Percentiles rank a stretch among this genome's conserved stretches.
Evolutionary conservation across 192 early-diverging fungal genomes (phyloP).

Genomic region (Tieghemiomyces parasiticus): DNA sequence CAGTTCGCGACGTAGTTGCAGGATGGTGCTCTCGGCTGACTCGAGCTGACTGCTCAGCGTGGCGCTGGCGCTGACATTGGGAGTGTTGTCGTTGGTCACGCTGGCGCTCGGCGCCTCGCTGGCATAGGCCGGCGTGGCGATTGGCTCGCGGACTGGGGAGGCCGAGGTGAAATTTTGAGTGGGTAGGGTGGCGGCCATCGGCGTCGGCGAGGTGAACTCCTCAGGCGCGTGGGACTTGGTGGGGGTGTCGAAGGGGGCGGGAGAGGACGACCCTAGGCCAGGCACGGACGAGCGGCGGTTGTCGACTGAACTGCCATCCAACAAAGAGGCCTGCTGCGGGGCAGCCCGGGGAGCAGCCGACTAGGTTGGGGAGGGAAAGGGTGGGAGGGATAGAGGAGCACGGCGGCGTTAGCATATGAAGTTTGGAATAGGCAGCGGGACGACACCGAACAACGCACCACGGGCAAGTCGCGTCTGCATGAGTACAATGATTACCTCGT

Average conservation of each 20-base stretch:
- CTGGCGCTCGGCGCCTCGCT: background rate
- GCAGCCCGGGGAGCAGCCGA: background rate
- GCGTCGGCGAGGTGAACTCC: background rate
- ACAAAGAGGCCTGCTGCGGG: too few relatives aligned
- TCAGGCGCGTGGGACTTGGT: background rate
- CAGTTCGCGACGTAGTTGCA: constrained; percentile 21
- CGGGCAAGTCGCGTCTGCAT: constrained; percentile 12
- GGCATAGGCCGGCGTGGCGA: background rate
- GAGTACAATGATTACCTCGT: too few relatives aligned
- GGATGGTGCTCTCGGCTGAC: constrained; percentile 13
- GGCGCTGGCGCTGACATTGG: too few relatives aligned
- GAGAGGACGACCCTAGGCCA: background rate
- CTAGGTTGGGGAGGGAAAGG: background rate
- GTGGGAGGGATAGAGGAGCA: constrained; percentile 13
- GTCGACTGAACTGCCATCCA: too few relatives aligned
- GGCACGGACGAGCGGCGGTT: background rate
- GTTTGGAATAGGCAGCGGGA: too few relatives aligned
- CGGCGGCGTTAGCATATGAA: too few relatives aligned
- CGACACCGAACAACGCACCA: background rate
- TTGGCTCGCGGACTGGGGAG: too few relatives aligned
- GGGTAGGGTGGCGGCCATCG: background rate
- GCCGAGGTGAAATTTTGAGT: too few relatives aligned
- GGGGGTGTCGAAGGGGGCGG: background rate
- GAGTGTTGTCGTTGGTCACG: background rate
- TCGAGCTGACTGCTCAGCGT: background rate